A percentile compares a stretch with the other conserved stretches of the same genome.
Conservation (phyloP, 108 stramenopile species). For the Skeletonema tropicum region DNA sequence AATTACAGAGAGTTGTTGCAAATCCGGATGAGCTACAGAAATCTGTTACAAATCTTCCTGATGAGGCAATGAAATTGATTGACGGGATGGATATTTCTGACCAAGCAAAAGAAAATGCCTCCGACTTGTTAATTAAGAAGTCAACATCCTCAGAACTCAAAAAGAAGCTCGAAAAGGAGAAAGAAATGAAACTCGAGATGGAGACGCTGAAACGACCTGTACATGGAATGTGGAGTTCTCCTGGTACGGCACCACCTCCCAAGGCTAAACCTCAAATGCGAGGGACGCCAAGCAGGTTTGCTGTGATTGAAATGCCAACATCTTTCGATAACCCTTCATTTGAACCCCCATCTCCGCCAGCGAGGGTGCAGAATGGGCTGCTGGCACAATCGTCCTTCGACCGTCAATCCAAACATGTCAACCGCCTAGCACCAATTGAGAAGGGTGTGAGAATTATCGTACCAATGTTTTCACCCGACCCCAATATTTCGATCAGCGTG, state of each 20-base stretch:
- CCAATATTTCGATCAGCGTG: constrained; percentile 15
- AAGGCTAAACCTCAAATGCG: background rate
- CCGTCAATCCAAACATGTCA: background rate
- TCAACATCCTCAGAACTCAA: background rate
- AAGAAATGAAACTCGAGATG: constrained; percentile 17
- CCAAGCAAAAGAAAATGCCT: constrained; percentile 55
- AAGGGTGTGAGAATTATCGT: constrained; percentile 82
- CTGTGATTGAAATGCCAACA: constrained; percentile 3
- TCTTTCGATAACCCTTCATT: background rate
- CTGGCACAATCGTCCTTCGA: background rate
- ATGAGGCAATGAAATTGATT: constrained; percentile 40
- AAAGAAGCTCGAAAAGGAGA: constrained; percentile 5
- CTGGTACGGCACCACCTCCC: constrained; percentile 21
- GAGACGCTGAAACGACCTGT: constrained; percentile 54
- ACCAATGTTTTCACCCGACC: constrained; percentile 68
- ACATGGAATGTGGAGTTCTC: constrained; percentile 74
- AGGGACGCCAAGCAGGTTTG: background rate
- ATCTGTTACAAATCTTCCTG: constrained; percentile 4
- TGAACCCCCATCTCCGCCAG: constrained; percentile 5
- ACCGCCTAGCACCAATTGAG: constrained; percentile 33
- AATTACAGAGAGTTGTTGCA: constrained; percentile 63
- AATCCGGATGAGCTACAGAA: constrained; percentile 35
- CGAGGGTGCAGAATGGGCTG: background rate
- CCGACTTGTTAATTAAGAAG: constrained; percentile 21
- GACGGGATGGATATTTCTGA: constrained; percentile 34